Percentiles rank a stretch among this genome's conserved stretches.
phyloP scores from a whole-genome alignment of 805 yeast species.

The Wickerhamomyces bovis region DNA sequence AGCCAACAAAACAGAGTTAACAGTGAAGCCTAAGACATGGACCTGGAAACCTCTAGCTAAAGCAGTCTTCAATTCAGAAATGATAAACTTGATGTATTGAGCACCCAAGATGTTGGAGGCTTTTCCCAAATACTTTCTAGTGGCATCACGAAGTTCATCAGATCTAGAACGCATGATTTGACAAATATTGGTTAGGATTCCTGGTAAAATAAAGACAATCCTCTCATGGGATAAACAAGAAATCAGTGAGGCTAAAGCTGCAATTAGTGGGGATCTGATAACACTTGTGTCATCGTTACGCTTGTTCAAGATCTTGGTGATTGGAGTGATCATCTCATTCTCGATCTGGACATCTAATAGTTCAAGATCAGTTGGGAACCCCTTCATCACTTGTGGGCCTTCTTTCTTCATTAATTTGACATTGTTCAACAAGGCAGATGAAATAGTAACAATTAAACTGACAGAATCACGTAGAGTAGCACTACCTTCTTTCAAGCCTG shows the following conservation, averaged over 20 bases:
- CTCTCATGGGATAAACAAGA: slow-evolving; percentile 53
- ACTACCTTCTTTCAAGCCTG: slow-evolving; percentile 40
- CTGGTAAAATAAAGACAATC: slow-evolving; percentile 62
- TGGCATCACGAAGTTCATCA: slow-evolving; percentile 83
- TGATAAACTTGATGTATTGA: slow-evolving; percentile 61
- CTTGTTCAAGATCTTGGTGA: slow-evolving; percentile 51
- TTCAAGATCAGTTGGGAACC: slow-evolving; percentile 31
- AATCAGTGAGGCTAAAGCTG: slow-evolving; percentile 66
- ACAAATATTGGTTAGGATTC: slow-evolving; percentile 78
- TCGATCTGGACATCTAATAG: slow-evolving; percentile 43
- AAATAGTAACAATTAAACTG: slow-evolving; percentile 48
- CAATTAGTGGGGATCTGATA: slow-evolving; percentile 71
- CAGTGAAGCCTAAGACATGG: slow-evolving; percentile 85
- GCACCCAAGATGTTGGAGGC: slow-evolving; percentile 67
- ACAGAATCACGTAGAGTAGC: slow-evolving; percentile 52
- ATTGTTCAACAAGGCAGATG: slow-evolving; percentile 42
- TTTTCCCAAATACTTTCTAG: slow-evolving; percentile 66
- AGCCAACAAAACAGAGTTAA: slow-evolving; percentile 63
- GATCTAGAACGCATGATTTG: slow-evolving; percentile 81
- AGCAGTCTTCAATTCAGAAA: slow-evolving; percentile 74
- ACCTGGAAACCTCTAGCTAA: slow-evolving; percentile 86
- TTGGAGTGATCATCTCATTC: slow-evolving; percentile 52
- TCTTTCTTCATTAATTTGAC: slow-evolving; percentile 17
- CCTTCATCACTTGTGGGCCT: slow-evolving; percentile 17
- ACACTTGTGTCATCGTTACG: slow-evolving; percentile 78